phyloP scores from a whole-genome alignment of 2,329 filamentous ascomycete genomes.

The Botryotinia globosa region DNA sequence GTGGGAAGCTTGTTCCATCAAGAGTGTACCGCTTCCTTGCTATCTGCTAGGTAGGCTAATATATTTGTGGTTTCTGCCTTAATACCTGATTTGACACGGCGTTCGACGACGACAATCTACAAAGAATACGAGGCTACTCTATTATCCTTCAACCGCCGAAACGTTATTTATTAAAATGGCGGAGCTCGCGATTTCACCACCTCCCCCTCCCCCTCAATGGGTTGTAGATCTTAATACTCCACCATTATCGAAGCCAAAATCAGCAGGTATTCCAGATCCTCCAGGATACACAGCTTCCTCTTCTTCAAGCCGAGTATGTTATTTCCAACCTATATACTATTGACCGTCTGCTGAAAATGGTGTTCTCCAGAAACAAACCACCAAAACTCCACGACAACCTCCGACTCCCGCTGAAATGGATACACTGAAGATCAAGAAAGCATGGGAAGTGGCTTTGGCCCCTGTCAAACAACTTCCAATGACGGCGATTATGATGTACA shows the following conservation, averaged over 20 bases:
- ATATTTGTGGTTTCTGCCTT: constrained; percentile 4
- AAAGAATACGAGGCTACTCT: background rate
- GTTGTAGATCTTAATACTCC: constrained; percentile 74
- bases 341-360: background rate
- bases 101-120: background rate
- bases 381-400: constrained; percentile 54
- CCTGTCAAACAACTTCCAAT: constrained; percentile 94
- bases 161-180: background rate
- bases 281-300: constrained; percentile 67
- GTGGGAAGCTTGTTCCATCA: constrained; percentile 15
- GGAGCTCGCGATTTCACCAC: constrained; percentile 24
- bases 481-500: constrained; percentile 99
- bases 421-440: constrained; percentile 94
- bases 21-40: background rate
- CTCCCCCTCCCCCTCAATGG: constrained; percentile 68
- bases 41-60: background rate
- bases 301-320: constrained; percentile 55
- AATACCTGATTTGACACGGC: background rate
- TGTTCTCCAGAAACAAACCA: constrained; percentile 39
- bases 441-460: constrained; percentile 93
- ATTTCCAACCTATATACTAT: background rate
- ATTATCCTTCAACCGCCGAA: background rate
- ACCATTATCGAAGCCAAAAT: constrained; percentile 63
- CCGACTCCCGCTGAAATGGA: constrained; percentile 85
- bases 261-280: constrained; percentile 71